Evolutionary conservation across 352 stramenopile species (phyloP), one percentile per base, ranked within the genome.

Genomic region (Blastocystis sp.): DNA sequence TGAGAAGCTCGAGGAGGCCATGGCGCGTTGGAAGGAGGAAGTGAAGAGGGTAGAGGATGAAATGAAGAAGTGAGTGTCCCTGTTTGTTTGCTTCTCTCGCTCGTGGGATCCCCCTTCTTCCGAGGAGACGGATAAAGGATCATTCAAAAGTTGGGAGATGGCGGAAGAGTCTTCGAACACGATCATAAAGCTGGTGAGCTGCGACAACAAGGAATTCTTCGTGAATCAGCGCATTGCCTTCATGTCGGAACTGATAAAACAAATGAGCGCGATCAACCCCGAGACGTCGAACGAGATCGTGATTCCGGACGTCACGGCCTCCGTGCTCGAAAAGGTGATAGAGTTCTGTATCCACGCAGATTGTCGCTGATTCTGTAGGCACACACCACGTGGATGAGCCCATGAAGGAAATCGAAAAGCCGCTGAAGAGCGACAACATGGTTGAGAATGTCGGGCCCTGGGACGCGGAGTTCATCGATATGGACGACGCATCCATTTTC

Each of bases 351-450:
- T 28, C n/a, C 23, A 1, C 52, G 65, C 69, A 10, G 7, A 34
- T 67, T 10, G 28, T 45, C 17, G 34, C 3, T 53, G 28, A 41
- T 69, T 23, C 5, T n/a, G 1, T 69, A 84, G 74, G 74, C 17
- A 69, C 86, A 69, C 88, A 95, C 80, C 95, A 93, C 59, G 93
- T 74, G 11, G 94, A 94, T 89, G 94, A 98, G 91, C 94, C 96
- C 43, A 98, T 99, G 96, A 93, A 93, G 40, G 96, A 99, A 90
- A 99, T 99, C 90, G 96, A 99, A 90, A 99, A 99, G 93, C 97
- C 97, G 19, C 92, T 99, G 67, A 98, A 98, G 90, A 98, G 93
- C 82, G 92, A 94, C 28, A 95, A 98, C 89, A 98, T 99, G 96
- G 92, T 95, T 86, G 96, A 99, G 87, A 95, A 99, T n/a, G 97